Evolutionary conservation across 176 grass and related monocot species (phyloP).

Genomic region (Hordeum marinum): DNA sequence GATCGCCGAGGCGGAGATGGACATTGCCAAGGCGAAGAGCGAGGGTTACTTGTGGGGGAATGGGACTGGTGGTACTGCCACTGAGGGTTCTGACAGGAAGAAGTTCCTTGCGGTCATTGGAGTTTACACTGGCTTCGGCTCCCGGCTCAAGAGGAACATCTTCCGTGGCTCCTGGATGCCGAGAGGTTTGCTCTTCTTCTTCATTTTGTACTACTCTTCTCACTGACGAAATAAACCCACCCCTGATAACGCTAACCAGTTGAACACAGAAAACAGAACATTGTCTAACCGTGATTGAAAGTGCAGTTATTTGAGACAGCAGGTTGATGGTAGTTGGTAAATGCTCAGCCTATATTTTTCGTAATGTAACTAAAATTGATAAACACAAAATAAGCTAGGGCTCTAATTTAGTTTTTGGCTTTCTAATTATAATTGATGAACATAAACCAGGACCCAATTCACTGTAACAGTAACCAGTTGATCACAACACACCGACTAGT

Average conservation of each 20-base stretch:
- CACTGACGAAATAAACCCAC: background rate
- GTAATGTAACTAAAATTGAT: background rate
- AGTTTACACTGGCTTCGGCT: conserved; percentile 96
- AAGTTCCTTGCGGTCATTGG: conserved; percentile 81
- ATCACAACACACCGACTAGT: no score
- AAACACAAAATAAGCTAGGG: background rate
- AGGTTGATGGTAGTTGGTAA: background rate
- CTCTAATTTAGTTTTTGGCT: background rate
- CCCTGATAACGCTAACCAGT: background rate
- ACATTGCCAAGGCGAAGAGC: conserved; percentile 79
- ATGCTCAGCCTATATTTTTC: background rate
- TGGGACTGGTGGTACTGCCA: conserved; percentile 8
- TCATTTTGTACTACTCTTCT: background rate
- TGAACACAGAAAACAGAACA: background rate
- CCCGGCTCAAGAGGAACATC: conserved; percentile 69
- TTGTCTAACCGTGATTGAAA: background rate
- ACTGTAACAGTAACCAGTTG: background rate
- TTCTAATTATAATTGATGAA: background rate
- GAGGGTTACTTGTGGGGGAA: conserved; percentile 80
- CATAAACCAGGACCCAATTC: background rate
- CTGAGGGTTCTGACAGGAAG: conserved; percentile 35
- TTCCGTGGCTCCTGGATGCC: conserved; percentile 98
- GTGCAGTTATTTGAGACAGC: background rate
- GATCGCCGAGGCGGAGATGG: conserved; percentile 89
- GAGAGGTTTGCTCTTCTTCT: conserved; percentile 45